Percentiles rank a stretch among this genome's conserved stretches.
Conservation (phyloP, 139 green algal species). For the Chlamydomonas sp. region DNA sequence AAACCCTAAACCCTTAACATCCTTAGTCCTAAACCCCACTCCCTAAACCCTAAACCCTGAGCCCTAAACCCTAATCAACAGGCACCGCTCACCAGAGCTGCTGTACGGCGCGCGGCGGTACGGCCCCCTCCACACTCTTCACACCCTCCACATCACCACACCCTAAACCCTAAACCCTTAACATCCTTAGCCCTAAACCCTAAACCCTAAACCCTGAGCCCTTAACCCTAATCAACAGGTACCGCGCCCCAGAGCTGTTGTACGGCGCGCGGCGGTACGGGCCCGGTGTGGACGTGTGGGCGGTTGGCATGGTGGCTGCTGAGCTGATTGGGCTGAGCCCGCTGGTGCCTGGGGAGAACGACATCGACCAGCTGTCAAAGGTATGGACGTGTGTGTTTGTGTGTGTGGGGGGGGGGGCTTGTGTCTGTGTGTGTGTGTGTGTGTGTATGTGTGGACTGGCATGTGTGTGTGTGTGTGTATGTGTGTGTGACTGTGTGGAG, state of each 20-base stretch:
- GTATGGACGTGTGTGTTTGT: too few species aligned
- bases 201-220: not conserved
- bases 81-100: constrained; percentile 50
- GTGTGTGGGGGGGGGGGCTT: too few species aligned
- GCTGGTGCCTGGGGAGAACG: constrained; percentile 34
- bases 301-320: constrained; percentile 25
- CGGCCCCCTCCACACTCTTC: constrained; percentile 51
- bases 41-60: too few species aligned
- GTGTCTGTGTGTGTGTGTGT: too few species aligned
- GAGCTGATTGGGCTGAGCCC: constrained; percentile 32
- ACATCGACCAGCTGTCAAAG: constrained; percentile 39
- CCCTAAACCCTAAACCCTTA: not conserved
- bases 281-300: constrained; percentile 31
- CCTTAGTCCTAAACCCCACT: not conserved
- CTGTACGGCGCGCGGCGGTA: constrained; percentile 57
- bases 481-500: too few species aligned
- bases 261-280: constrained; percentile 30
- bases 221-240: constrained; percentile 14
- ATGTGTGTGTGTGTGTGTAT: too few species aligned
- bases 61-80: constrained; percentile 5
- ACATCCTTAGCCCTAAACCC: not conserved
- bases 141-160: not conserved
- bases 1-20: constrained; percentile 1
- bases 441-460: too few species aligned
- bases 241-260: constrained; percentile 51